These are phyloP conservation scores for Orbilia javanica DNA, from an alignment of 2,329 filamentous ascomycete genomes.

Conservation along the genomic window DNA sequence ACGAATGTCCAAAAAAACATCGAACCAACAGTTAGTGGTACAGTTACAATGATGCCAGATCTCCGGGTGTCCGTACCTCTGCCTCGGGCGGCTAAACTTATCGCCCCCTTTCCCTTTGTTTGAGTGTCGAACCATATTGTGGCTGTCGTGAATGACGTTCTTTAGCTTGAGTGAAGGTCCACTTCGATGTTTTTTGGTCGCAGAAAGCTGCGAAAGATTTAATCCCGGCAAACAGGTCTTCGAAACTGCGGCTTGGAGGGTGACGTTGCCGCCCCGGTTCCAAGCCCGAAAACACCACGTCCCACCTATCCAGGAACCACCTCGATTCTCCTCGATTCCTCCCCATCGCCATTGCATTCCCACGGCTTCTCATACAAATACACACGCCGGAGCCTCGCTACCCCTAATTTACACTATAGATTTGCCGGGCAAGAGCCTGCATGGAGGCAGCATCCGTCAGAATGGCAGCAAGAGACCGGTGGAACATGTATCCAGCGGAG, in stretches of 20 bases:
- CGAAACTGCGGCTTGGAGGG: conserved; percentile 32
- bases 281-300: conserved; percentile 58
- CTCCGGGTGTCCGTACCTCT: conserved; percentile 28
- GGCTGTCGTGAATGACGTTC: neutral
- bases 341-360: conserved; percentile 31
- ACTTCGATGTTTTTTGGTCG: conserved; percentile 20
- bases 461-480: conserved; percentile 94
- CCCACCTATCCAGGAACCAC: conserved; percentile 47
- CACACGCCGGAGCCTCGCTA: neutral
- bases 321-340: conserved; percentile 55
- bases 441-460: conserved; percentile 96
- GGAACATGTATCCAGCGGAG: conserved; percentile 79
- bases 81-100: conserved; percentile 16
- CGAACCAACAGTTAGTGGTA: conserved; percentile 8
- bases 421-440: conserved; percentile 4
- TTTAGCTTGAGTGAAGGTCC: neutral
- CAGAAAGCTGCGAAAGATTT: conserved; percentile 17
- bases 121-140: conserved; percentile 48
- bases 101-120: conserved; percentile 50
- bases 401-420: neutral
- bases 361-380: conserved; percentile 14
- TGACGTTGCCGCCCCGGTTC: conserved; percentile 51
- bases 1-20: neutral
- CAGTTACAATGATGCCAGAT: conserved; percentile 19
- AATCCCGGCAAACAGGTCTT: conserved; percentile 24